Conservation (phyloP, 2,329 filamentous ascomycete genomes). For the Trichoderma pleuroti region DNA sequence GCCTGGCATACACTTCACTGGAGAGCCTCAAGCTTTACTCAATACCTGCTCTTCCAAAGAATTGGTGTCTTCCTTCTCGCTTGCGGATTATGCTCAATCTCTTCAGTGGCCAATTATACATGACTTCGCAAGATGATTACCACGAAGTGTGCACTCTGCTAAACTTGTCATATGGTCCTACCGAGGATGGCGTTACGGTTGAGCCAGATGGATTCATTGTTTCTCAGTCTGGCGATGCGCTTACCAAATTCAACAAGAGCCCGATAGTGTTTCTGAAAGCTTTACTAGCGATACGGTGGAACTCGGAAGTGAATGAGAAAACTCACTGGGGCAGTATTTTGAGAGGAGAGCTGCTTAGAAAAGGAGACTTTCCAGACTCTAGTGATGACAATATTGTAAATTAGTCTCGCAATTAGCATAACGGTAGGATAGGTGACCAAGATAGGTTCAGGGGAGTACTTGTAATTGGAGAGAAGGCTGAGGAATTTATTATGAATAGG, state of each 20-base stretch:
- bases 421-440: no score
- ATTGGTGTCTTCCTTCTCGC: background rate
- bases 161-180: background rate
- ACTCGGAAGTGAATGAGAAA: background rate
- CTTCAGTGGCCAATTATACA: background rate
- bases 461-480: no score
- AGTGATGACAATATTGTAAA: background rate
- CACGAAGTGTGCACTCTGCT: background rate
- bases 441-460: no score
- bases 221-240: background rate
- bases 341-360: background rate
- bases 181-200: background rate
- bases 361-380: background rate
- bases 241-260: background rate
- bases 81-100: background rate
- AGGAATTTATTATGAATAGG: no score
- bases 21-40: background rate
- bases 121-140: background rate
- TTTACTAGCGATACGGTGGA: background rate
- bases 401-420: background rate
- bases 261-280: background rate
- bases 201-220: background rate
- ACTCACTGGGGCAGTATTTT: background rate
- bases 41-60: background rate
- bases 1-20: background rate